Base-by-base conservation (phyloP, 202 grass and related monocot species). In the Setaria viridis region DNA sequence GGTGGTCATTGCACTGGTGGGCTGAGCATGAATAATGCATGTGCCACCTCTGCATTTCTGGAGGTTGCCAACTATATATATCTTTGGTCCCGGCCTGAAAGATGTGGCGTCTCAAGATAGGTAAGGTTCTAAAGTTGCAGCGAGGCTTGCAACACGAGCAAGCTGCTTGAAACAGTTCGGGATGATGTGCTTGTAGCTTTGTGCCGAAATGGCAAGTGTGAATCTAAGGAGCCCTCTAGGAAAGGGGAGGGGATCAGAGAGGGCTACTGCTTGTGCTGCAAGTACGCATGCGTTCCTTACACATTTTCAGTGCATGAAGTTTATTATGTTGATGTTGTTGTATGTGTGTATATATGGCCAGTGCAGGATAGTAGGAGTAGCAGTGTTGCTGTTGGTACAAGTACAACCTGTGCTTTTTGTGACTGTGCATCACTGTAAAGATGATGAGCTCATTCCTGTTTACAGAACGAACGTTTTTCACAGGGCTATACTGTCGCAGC, bases 171-270 rank as follows among this genome's bases (percentile, higher is more conserved):
- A 77, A 63, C 34, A 33, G 71, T 33, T 33, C 30, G 41, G 62
- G 72, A 30, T 82, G 51, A 77, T 77, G 53, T 74, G n/a, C 42
- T 20, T 70, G 63, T 42, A 53, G 43, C 86, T 51, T 82, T 70
- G 79, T 82, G 53, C n/a, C 20, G 53, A 71, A 87, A 77, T 41
- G 72, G 63, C 51, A 63, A 63, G 8, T 39, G 62, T 87, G 85
- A 82, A 87, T 77, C 85, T 76, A 67, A 34, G 50, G 33, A 53
- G 59, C 20, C 65, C 55, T 46, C 41, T 12, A 82, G 60, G 9
- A 75, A 69, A 39, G 41, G 41, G 32, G 41, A 35, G 77, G 11
- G 5, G 32, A 11, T 60, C 54, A 49, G 16, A 45, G 6, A 43
- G 48, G 17, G 6, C 10, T 48, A 50, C 19, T 65, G 9, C 42